Base-by-base conservation (phyloP, 2,329 filamentous ascomycete species). In the Fusarium papillatum region DNA sequence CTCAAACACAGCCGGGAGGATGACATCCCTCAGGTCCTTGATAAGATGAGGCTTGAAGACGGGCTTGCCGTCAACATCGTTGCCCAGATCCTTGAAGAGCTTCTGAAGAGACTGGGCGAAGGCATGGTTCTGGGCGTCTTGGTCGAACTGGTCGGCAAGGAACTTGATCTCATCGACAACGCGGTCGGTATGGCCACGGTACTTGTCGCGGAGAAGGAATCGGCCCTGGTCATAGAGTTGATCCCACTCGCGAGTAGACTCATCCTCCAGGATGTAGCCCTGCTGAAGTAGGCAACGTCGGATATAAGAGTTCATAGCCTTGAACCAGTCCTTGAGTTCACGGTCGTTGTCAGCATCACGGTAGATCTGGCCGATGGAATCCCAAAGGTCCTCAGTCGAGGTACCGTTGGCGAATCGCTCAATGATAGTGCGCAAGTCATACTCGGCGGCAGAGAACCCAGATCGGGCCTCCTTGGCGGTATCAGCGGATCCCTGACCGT, bases 321-420 rank as follows among this genome's bases (percentile, higher is more conserved):
- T 94, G 90, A 98, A 98, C 96, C 96, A 99, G 69, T 91, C 88
- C 84, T 93, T 95, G 66, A 99, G 90, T 81, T 98, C 95, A 1
- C 93, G 91, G 77, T 99, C 97, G 24, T 89, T 89, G 75, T 98
- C 95, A 7, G 97, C 95, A 83, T 98, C 95, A 62, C 88, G 87
- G 87, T 98, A 98, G 78, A 99, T 93, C 75, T 92, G 90, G 77
- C 95, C 93, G 83, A 99, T 93, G 1, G 95, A 92, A 22, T 94
- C 92, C 86, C 97, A 95, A 6, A 98, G 87, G 77, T 98, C 95
- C 75, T 97, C 93, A 39, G 93, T 92, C 0, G 96, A 98, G 11
- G 97, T 98, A 81, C 93, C 93, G 84, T 99, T 98, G 82, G 97
- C 97, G 80, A 98, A 98, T 60, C 97, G 94, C 88, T 98, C 97